phyloP scores from a whole-genome alignment of 441 rosid species.

The Aleurites moluccanus region DNA sequence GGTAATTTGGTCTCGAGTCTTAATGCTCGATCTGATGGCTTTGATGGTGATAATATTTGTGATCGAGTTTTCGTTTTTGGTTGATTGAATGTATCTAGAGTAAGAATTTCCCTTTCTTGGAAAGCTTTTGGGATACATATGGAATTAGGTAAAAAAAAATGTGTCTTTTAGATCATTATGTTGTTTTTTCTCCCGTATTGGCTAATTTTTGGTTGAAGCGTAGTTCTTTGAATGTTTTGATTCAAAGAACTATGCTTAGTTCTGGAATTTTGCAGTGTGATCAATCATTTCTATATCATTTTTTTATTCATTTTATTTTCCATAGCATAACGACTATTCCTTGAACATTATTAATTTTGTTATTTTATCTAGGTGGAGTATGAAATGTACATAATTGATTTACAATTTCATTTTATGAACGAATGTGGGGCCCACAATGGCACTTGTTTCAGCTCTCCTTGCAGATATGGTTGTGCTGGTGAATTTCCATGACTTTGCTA shows the following conservation, averaged over 20 bases:
- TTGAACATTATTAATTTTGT: background rate
- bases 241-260: too few species aligned
- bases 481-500: background rate
- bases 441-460: background rate
- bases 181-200: background rate
- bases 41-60: background rate
- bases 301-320: background rate
- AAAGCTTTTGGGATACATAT: slow-evolving; percentile 9
- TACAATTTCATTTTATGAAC: background rate
- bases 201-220: background rate
- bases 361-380: background rate
- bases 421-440: background rate
- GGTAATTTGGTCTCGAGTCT: slow-evolving; percentile 9
- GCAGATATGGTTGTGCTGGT: background rate
- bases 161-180: slow-evolving; percentile 7
- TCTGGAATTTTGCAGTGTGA: background rate
- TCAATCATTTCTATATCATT: slow-evolving; percentile 8
- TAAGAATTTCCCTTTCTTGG: slow-evolving; percentile 12
- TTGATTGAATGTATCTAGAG: slow-evolving; percentile 12
- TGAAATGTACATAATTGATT: background rate
- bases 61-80: slow-evolving; percentile 3
- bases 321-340: background rate
- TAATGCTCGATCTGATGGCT: slow-evolving; percentile 4
- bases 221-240: background rate
- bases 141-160: background rate